Base-by-base conservation (phyloP, 164 flowering plant genomes). In the Sextonia rubra region DNA sequence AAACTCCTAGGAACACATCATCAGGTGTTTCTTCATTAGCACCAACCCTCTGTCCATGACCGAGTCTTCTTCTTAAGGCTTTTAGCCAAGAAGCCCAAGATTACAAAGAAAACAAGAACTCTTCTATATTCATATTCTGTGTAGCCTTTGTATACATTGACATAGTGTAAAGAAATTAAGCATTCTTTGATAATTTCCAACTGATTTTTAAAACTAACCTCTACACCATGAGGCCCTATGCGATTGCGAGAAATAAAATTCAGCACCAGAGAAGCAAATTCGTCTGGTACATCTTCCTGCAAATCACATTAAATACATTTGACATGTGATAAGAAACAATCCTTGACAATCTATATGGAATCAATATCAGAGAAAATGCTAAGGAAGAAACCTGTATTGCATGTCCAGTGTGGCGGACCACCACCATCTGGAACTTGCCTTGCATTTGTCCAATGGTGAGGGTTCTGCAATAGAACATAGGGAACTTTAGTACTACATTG, bases 401-500 rank as follows among this genome's bases (percentile, higher is more conserved):
- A 87, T 95, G 99, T 44, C 99, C 98, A 14, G 93, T 93, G 67
- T 91, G 90, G 62, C 92, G 85, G 18, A 95, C 97, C 44, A 95
- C 92, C 71, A 91, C 89, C 98, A 93, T 90, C 75, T 95, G 99
- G 74, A 90, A 95, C 82, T 95, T 95, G 44, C 99, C 99, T 88
- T 95, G 99, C 99, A 95, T 95, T 85, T 95, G 99, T 69, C 99
- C 99, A 67, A 95, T 93, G 58, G 99, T 95, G 66, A 95, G 92
- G 71, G 94, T 37, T 81, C 98, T 95, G 90, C 44, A 37, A 71
- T 24, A 18, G 15, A 47, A 27, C 23, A 12, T 18, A 68, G 9
- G 66, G 17, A 30, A 32, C 32, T 27, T 56, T 20, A 63, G 68
- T 49, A 7, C 44, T 7, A 49, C 3, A 64, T 58, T 18, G 61